Evolutionary conservation across 2,329 filamentous ascomycete species (phyloP).

Genomic region (Monilinia fructigena): DNA sequence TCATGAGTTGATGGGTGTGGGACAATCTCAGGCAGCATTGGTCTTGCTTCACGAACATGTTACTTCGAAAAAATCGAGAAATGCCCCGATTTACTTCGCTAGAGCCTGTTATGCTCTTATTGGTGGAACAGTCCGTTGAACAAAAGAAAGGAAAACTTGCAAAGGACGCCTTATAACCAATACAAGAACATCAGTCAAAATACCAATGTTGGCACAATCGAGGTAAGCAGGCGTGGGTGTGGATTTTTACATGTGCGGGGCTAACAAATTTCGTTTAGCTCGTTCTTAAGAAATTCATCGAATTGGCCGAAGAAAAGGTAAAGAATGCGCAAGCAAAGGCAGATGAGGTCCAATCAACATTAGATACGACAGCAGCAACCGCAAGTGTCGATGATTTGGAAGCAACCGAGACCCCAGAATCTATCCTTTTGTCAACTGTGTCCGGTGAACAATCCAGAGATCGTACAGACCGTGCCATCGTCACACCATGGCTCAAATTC

Average conservation of each 20-base stretch:
- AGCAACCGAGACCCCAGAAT: constrained; percentile 95
- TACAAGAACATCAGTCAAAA: constrained; percentile 99
- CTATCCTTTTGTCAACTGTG: constrained; percentile 94
- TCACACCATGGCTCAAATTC: constrained; percentile 99
- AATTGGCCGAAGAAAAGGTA: constrained; percentile 93
- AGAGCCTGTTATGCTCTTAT: constrained; percentile 97
- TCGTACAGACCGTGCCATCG: constrained; percentile 94
- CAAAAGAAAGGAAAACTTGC: constrained; percentile 97
- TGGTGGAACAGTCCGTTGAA: constrained; percentile 95
- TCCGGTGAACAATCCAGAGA: constrained; percentile 97
- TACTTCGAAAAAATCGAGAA: constrained; percentile 95
- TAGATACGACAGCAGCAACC: constrained; percentile 71
- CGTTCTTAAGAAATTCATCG: constrained; percentile 96
- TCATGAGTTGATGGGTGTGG: constrained; percentile 97
- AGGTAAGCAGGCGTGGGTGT: constrained; percentile 55
- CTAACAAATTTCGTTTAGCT: constrained; percentile 50
- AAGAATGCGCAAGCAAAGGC: constrained; percentile 94
- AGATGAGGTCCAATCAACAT: constrained; percentile 85
- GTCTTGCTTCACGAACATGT: constrained; percentile 98
- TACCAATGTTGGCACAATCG: constrained; percentile 96
- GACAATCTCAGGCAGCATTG: constrained; percentile 87
- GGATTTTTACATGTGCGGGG: constrained; percentile 13
- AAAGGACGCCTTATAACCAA: constrained; percentile 98
- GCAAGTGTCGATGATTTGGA: constrained; percentile 90
- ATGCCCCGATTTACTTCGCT: constrained; percentile 95